A percentile compares a stretch with the other conserved stretches of the same genome.
Evolutionary conservation across 495 filamentous ascomycete species (phyloP).

Genomic region (Penicillium subrubescens): DNA sequence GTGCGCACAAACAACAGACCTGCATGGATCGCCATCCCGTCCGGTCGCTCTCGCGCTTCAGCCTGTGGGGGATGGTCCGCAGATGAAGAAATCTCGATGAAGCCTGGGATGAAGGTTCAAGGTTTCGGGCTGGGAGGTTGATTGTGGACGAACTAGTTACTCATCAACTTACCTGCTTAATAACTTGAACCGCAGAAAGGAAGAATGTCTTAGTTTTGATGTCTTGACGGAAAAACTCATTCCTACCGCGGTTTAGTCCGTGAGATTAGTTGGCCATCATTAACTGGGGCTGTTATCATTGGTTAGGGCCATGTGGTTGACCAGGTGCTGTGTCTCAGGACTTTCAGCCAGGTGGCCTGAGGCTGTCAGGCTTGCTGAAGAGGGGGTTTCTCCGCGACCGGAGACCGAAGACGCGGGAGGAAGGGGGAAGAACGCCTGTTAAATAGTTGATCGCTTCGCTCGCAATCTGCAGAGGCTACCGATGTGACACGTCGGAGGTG

Average conservation of each 20-base stretch:
- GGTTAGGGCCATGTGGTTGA: neutral
- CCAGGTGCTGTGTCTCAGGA: neutral
- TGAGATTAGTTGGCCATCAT: neutral
- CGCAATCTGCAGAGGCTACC: neutral
- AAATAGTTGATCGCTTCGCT: neutral
- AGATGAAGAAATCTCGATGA: neutral
- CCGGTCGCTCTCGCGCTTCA: neutral
- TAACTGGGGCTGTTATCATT: neutral
- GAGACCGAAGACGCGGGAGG: neutral
- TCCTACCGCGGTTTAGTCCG: neutral
- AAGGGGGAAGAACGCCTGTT: neutral
- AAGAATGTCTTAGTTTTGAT: neutral
- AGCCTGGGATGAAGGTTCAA: too few relatives aligned
- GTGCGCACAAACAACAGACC: neutral
- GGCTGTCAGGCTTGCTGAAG: neutral
- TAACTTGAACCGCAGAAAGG: neutral
- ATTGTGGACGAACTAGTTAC: neutral
- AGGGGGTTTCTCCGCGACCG: neutral
- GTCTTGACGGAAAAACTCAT: neutral
- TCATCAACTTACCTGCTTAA: neutral
- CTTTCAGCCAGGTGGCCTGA: neutral
- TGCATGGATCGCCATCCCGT: conserved; percentile 6
- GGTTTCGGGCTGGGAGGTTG: neutral
- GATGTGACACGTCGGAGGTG: neutral
- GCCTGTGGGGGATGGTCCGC: conserved; percentile 1